Conservation (phyloP, 2,329 filamentous ascomycete genomes). For the Hirsutella minnesotensis region DNA sequence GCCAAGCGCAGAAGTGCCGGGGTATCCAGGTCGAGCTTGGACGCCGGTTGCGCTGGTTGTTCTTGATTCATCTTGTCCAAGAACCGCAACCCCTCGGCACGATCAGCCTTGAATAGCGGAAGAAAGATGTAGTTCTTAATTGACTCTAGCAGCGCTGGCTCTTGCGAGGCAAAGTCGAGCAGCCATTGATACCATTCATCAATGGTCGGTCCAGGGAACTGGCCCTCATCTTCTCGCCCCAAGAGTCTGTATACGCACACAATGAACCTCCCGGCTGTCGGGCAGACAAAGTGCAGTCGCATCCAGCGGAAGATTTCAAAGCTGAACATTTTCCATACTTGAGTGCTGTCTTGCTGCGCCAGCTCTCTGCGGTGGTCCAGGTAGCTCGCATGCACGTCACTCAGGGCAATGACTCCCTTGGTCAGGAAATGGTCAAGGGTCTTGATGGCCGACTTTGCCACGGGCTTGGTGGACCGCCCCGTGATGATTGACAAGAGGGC, state of each 20-base stretch:
- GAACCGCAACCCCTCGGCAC: slow-evolving; percentile 40
- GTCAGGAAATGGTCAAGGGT: slow-evolving; percentile 53
- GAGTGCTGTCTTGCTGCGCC: slow-evolving; percentile 4
- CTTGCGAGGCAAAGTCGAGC: slow-evolving; percentile 32
- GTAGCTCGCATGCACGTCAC: slow-evolving; percentile 33
- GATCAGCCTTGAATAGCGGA: slow-evolving; percentile 49
- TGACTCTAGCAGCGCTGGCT: slow-evolving; percentile 44
- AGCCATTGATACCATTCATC: slow-evolving; percentile 46
- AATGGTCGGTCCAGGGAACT: slow-evolving; percentile 18
- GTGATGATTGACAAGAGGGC: slow-evolving; percentile 47
- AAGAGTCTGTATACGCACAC: slow-evolving; percentile 43
- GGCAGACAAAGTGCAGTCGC: slow-evolving; percentile 43
- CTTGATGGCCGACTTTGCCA: slow-evolving; percentile 60
- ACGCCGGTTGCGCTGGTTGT: slow-evolving; percentile 32
- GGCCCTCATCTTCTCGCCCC: slow-evolving; percentile 16
- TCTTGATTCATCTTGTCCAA: slow-evolving; percentile 44
- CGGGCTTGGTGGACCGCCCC: slow-evolving; percentile 46
- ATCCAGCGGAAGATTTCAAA: slow-evolving; percentile 42
- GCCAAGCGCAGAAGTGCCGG: slow-evolving; percentile 51
- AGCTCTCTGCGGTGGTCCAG: slow-evolving; percentile 20
- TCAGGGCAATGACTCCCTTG: slow-evolving; percentile 42
- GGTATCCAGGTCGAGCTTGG: slow-evolving; percentile 33
- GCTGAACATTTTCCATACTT: slow-evolving; percentile 39
- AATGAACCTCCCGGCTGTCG: slow-evolving; percentile 48
- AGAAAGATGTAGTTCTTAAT: slow-evolving; percentile 54